Conservation (phyloP, 306 rosid species). For the Malus sylvestris region DNA sequence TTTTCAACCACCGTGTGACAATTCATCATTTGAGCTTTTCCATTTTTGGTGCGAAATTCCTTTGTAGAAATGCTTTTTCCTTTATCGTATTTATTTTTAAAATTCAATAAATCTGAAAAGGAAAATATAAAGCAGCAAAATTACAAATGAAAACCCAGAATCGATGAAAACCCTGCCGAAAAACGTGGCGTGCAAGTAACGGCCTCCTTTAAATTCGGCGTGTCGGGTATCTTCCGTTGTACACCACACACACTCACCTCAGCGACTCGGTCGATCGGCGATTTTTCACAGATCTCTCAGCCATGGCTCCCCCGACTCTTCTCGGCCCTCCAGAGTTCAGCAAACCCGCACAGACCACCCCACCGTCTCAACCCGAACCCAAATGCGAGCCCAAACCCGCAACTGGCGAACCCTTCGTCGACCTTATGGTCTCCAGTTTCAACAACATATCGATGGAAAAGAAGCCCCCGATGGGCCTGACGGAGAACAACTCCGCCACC, state of each 20-base stretch:
- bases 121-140: too few species aligned
- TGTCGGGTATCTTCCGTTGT: background rate
- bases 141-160: too few species aligned
- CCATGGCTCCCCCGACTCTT: conserved; percentile 43
- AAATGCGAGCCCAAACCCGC: background rate
- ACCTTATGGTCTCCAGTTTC: conserved; percentile 34
- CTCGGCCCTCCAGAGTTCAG: conserved; percentile 57
- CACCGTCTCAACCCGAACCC: background rate
- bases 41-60: too few species aligned
- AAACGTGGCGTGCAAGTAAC: background rate
- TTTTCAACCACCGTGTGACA: too few species aligned
- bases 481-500: conserved; percentile 39
- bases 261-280: background rate
- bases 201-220: background rate
- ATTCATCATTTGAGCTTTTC: too few species aligned
- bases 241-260: background rate
- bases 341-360: background rate
- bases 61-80: too few species aligned
- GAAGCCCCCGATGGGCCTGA: conserved; percentile 16
- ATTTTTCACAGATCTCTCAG: background rate
- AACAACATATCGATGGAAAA: background rate
- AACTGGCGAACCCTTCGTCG: conserved; percentile 29
- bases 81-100: too few species aligned
- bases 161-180: background rate
- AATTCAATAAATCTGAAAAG: too few species aligned